Evolutionary conservation across 202 grass and related monocot genomes (phyloP), one percentile per base, ranked within the genome.

Genomic region (Schoenoplectus tabernaemontani): DNA sequence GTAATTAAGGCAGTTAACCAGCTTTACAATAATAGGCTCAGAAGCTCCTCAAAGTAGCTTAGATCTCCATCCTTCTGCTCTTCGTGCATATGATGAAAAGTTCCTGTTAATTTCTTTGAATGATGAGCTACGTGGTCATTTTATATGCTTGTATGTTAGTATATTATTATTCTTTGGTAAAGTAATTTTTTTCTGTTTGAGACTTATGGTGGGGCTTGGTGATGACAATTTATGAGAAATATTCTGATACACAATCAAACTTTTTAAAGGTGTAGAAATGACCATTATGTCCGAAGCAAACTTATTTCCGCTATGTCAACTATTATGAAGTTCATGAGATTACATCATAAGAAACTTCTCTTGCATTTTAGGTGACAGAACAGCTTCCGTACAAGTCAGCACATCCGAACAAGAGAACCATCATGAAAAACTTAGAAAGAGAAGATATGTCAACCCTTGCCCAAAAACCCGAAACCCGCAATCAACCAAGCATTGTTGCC

Each of bases 401-500:
- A 26, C 39, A 39, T 46, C 16, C 48, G 16, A 57, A 65, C 15
- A 78, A 60, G 17, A 83, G 9, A 28, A 36, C 22, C 43, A 39
- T 33, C 7, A 3, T 88, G 46, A 88, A 84, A 65, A 82, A 59
- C 61, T 41, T 73, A 34, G 80, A 71, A 6, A 68, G 76, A 81
- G 78, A 81, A 41, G 78, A 78, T 56, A 84, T 76, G 48, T 80
- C 78, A 63, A 64, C 47, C n/a, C 39, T 71, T 19, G 10, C 24
- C 6, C 61, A 38, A 57, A 53, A 43, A 71, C 46, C 51, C 53
- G 79, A 83, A 41, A 78, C 59, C 19, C 71, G 56, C 12, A 80
- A 78, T 67, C 71, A 82, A 76, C 87, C 89, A 4, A 87, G 82
- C 66, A 83, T 94, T n/a, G 84, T 92, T 63, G 91, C 86, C 71